Conservation (phyloP, 371 early-diverging fungal genomes). For the Mortierella sp. region DNA sequence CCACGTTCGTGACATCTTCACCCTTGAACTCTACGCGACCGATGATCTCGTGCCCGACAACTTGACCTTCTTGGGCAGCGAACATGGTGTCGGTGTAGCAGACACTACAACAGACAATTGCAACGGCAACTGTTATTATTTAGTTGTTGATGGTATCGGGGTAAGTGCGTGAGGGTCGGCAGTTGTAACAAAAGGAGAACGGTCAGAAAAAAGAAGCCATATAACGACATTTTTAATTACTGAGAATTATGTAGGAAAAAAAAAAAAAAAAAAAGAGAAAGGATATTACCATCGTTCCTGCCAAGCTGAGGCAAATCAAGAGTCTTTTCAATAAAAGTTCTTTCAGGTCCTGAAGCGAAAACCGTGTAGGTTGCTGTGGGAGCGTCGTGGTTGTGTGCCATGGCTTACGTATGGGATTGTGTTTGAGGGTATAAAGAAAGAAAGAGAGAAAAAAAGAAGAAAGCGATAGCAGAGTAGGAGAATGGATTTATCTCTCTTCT, state of each 20-base stretch:
- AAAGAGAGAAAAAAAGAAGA: no score
- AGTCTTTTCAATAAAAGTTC: slow-evolving; percentile 27
- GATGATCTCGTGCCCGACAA: slow-evolving; percentile 65
- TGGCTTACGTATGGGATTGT: no score
- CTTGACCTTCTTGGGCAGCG: slow-evolving; percentile 34
- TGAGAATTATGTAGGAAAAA: not conserved
- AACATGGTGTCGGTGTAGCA: slow-evolving; percentile 65
- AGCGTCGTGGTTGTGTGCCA: no score
- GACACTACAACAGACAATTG: slow-evolving; percentile 66
- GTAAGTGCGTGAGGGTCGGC: not conserved
- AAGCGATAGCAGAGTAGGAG: no score
- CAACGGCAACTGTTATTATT: slow-evolving; percentile 52
- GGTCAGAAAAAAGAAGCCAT: not conserved
- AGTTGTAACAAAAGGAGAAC: not conserved
- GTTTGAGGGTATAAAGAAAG: no score
- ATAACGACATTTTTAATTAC: not conserved
- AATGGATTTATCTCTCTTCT: no score
- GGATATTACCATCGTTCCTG: slow-evolving; percentile 20
- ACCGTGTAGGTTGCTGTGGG: slow-evolving; percentile 16
- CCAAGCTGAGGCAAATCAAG: slow-evolving; percentile 34
- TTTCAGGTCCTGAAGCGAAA: slow-evolving; percentile 32
- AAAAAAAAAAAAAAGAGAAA: not conserved
- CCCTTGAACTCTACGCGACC: slow-evolving; percentile 63
- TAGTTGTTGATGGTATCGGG: no score
- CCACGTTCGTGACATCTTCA: slow-evolving; percentile 57